A percentile compares a stretch with the other conserved stretches of the same genome.
These are phyloP conservation scores for Podila horticola DNA, from an alignment of 192 early-diverging fungal species.

Conservation along the genomic window DNA sequence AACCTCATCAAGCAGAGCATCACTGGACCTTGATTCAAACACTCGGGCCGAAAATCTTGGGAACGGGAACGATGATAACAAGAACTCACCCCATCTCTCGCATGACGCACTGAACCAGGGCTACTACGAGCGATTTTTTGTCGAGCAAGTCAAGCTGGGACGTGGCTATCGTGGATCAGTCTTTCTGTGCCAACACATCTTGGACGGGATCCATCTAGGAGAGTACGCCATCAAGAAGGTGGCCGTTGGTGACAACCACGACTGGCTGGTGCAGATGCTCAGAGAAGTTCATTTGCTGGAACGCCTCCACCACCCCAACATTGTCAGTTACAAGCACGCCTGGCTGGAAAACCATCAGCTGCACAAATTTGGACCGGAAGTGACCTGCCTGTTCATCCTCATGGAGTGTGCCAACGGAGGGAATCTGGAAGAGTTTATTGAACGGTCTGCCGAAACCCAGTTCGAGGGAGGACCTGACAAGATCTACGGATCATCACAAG, in stretches of 20 bases:
- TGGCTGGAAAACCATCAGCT: constrained; percentile 91
- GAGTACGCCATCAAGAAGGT: constrained; percentile 96
- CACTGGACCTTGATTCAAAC: constrained; percentile 25
- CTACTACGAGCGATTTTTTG: constrained; percentile 94
- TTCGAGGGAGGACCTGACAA: not conserved
- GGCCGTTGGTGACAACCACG: constrained; percentile 83
- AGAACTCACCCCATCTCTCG: constrained; percentile 58
- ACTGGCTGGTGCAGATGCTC: constrained; percentile 93
- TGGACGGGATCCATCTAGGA: constrained; percentile 78
- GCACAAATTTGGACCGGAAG: constrained; percentile 81
- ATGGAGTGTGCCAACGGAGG: constrained; percentile 97
- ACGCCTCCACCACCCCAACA: constrained; percentile 89
- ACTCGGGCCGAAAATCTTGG: not conserved
- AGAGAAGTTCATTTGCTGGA: constrained; percentile 95
- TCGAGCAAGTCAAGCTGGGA: constrained; percentile 88
- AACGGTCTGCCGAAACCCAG: constrained; percentile 35
- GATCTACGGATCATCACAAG: not conserved
- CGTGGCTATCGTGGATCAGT: constrained; percentile 91
- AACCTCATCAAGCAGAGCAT: constrained; percentile 32
- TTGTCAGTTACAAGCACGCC: constrained; percentile 95
- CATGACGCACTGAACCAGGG: constrained; percentile 90
- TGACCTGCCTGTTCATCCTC: constrained; percentile 94
- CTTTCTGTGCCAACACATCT: constrained; percentile 85
- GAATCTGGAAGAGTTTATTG: constrained; percentile 94
- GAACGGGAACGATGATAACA: not conserved